Evolutionary conservation across 2,329 filamentous ascomycete species (phyloP), one percentile per base, ranked within the genome.

Genomic region (Aspergillus ochraceus): DNA sequence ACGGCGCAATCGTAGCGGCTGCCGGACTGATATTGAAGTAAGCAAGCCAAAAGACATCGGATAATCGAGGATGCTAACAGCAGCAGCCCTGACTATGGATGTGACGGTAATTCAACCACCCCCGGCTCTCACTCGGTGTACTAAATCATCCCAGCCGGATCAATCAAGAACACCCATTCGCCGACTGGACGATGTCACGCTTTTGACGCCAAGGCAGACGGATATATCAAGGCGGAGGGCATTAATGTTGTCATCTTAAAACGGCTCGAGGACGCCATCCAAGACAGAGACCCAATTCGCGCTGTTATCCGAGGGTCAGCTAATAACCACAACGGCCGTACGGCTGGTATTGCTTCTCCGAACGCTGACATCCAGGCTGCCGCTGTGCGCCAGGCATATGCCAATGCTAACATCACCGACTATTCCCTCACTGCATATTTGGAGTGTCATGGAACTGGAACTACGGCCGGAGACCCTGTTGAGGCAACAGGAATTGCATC

Each of bases 371-470:
- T 56, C 6, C 70, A 74, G 52, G 66, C 65, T 49, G 55, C 54
- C 1, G 54, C 78, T 1, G 78, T 79, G 8, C 55, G 71, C 0
- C 60, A 57, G 26, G 69, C 69, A 0, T 77, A 79, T 55, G 39
- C 55, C 2, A 57, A 59, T 8, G 74, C 75, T 2, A 67, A 66
- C 0, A 70, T 74, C 30, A 45, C 36, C 1, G 22, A 71, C 26
- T 45, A 61, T 9, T 29, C 47, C 11, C 30, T 66, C 11, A 79
- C 76, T 0, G 68, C 65, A 0, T 73, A 76, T 49, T 61, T 79
- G 1, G 73, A 77, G 57, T 69, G 71, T 24, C 74, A 76, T 42
- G 75, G 72, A 53, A 76, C 72, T 1, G 73, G 73, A 0, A 76
- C 73, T 1, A 14, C 45, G 11, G 58, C 53, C 1, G 62, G 62